Percentiles rank a stretch among this genome's conserved stretches.
These are phyloP conservation scores for Botrytis sinoallii DNA, from an alignment of 2,329 filamentous ascomycete species.

Conservation along the genomic window DNA sequence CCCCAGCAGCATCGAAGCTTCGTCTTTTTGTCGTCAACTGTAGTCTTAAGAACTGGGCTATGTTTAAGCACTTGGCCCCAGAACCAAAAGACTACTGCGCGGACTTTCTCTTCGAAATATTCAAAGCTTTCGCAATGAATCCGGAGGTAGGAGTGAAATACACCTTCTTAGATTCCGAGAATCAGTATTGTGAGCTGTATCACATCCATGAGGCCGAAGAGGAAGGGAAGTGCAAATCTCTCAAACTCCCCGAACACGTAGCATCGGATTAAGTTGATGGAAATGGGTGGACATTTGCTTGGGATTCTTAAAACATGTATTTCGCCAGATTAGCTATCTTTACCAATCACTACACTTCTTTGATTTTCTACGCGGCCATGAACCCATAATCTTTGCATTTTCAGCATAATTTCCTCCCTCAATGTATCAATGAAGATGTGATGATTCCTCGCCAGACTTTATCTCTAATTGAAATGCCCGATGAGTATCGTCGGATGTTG, in stretches of 20 bases:
- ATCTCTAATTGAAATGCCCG: not conserved
- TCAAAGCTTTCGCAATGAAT: not conserved
- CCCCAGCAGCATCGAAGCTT: not conserved
- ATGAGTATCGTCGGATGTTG: not conserved
- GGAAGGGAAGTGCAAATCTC: not conserved
- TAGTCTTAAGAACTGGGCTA: not conserved
- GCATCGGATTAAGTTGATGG: not conserved
- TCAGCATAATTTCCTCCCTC: not conserved
- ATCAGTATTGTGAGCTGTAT: not conserved
- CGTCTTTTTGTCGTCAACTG: not conserved
- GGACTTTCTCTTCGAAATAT: not conserved
- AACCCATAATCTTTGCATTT: not conserved
- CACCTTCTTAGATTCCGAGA: not conserved
- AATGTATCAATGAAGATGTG: not conserved
- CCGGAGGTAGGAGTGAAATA: not conserved
- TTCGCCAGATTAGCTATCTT: not conserved
- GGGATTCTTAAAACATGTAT: not conserved
- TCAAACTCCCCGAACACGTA: not conserved
- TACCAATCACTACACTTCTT: not conserved
- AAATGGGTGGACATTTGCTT: not conserved
- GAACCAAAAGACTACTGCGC: not conserved
- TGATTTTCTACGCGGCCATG: not conserved
- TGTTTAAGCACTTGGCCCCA: fast-evolving
- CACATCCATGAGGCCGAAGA: not conserved
- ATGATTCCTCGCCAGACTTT: not conserved